phyloP scores from a whole-genome alignment of 306 rosid genomes.

The Urtica urens region DNA sequence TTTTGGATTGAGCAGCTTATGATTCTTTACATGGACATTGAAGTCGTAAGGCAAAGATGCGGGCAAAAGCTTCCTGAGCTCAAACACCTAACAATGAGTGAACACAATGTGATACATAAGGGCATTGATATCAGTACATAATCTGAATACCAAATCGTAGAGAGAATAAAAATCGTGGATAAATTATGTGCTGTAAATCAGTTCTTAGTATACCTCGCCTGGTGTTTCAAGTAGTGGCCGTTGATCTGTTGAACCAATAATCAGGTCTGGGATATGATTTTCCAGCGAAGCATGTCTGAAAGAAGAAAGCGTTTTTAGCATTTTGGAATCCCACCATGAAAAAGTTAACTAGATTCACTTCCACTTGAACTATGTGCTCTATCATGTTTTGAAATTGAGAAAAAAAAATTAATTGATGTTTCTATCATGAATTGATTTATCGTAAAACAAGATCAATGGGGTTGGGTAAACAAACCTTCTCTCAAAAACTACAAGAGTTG shows the following conservation, averaged over 20 bases:
- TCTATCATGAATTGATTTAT: conserved; percentile 3
- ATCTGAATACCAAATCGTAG: too few relatives aligned
- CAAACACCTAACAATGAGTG: conserved; percentile 50
- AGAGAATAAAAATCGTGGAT: too few relatives aligned
- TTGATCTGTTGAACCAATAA: conserved; percentile 55
- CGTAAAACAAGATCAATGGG: background rate
- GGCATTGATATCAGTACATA: background rate
- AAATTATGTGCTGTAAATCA: too few relatives aligned
- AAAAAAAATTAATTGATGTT: background rate
- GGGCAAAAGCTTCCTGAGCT: conserved; percentile 86
- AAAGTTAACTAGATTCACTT: background rate
- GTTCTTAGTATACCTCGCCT: conserved; percentile 83
- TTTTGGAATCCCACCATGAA: conserved; percentile 7
- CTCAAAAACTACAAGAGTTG: conserved; percentile 67
- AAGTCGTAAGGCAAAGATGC: conserved; percentile 69
- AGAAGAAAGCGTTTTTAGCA: conserved; percentile 14
- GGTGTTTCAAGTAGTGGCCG: conserved; percentile 92
- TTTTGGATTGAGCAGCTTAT: background rate
- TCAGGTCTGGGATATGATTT: conserved; percentile 38
- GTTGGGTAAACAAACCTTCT: conserved; percentile 53
- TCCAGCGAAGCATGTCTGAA: conserved; percentile 40
- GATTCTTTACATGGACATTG: conserved; percentile 76
- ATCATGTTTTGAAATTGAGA: too few relatives aligned
- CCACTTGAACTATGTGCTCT: too few relatives aligned
- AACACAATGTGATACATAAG: conserved; percentile 1